Percentiles rank a stretch among this genome's conserved stretches.
Conservation (phyloP, 2,329 filamentous ascomycete species). For the Pyrenochaeta sp. region DNA sequence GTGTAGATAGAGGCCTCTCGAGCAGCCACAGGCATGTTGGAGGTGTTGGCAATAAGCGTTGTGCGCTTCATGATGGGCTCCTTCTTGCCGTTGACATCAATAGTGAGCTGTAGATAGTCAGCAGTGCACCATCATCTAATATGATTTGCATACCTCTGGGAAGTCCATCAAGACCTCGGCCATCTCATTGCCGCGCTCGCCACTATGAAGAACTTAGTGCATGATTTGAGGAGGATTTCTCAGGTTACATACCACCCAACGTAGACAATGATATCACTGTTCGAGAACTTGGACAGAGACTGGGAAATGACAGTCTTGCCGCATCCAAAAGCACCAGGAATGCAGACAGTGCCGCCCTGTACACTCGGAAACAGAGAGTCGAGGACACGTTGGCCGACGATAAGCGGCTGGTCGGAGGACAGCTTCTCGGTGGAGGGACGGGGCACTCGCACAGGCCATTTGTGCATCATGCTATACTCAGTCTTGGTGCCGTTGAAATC, state of each 20-base stretch:
- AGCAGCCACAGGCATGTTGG: slow-evolving; percentile 99
- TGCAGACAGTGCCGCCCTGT: slow-evolving; percentile 96
- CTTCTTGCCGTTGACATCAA: slow-evolving; percentile 90
- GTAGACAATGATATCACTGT: slow-evolving; percentile 98
- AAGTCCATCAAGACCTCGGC: slow-evolving; percentile 99
- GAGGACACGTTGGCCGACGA: slow-evolving; percentile 95
- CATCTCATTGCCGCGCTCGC: slow-evolving; percentile 99
- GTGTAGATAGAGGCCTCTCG: slow-evolving; percentile 99
- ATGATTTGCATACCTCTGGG: slow-evolving; percentile 69
- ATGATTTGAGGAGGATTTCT: too few species aligned
- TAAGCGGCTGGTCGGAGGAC: slow-evolving; percentile 86
- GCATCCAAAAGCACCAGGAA: slow-evolving; percentile 97
- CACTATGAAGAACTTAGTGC: slow-evolving; percentile 40
- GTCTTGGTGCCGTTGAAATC: slow-evolving; percentile 97
- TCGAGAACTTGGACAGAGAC: slow-evolving; percentile 99
- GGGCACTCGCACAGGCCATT: slow-evolving; percentile 96
- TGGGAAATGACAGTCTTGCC: slow-evolving; percentile 99
- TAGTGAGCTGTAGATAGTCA: slow-evolving; percentile 71
- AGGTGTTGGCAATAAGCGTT: slow-evolving; percentile 97
- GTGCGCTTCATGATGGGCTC: slow-evolving; percentile 99
- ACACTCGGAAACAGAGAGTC: slow-evolving; percentile 97
- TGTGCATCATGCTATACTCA: slow-evolving; percentile 97
- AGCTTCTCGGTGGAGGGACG: slow-evolving; percentile 92
- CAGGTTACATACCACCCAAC: slow-evolving; percentile 62
- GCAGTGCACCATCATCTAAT: background rate